Conservation (phyloP, 768 basidiomycete species). For the Leccinum longicurvipes region DNA sequence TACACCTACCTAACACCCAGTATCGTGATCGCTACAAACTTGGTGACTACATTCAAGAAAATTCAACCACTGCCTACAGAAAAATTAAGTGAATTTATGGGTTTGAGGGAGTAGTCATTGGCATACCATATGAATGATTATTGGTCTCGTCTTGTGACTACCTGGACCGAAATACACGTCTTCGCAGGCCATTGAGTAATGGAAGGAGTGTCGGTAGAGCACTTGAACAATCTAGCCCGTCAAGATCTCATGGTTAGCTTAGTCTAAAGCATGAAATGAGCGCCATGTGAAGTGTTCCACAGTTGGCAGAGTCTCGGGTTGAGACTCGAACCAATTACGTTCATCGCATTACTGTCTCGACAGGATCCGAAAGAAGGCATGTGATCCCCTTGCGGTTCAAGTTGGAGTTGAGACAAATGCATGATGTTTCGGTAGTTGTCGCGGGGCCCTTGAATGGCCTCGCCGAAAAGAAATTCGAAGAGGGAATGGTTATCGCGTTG, state of each 20-base stretch:
- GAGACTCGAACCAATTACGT: slow-evolving; percentile 1
- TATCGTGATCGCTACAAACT: not conserved
- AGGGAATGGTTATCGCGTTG: not conserved
- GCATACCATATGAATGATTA: not conserved
- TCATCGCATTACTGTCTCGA: not conserved
- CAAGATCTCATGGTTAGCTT: not conserved
- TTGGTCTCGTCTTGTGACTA: not conserved
- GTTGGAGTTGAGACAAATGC: not conserved
- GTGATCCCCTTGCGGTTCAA: not conserved
- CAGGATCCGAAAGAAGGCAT: not conserved
- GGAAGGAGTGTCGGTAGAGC: no score
- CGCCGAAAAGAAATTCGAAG: no score
- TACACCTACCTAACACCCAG: not conserved
- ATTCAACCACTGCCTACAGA: not conserved
- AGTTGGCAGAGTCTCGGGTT: not conserved
- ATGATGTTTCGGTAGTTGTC: not conserved
- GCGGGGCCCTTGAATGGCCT: no score
- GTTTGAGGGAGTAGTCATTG: not conserved
- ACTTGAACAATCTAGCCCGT: not conserved
- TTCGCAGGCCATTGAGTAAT: no score
- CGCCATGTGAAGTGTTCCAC: not conserved
- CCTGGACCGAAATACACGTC: no score
- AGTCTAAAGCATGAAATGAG: not conserved
- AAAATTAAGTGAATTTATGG: not conserved
- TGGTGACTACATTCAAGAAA: not conserved